Conservation (phyloP, 2,329 filamentous ascomycete species). For the Dactylellina cionopaga region DNA sequence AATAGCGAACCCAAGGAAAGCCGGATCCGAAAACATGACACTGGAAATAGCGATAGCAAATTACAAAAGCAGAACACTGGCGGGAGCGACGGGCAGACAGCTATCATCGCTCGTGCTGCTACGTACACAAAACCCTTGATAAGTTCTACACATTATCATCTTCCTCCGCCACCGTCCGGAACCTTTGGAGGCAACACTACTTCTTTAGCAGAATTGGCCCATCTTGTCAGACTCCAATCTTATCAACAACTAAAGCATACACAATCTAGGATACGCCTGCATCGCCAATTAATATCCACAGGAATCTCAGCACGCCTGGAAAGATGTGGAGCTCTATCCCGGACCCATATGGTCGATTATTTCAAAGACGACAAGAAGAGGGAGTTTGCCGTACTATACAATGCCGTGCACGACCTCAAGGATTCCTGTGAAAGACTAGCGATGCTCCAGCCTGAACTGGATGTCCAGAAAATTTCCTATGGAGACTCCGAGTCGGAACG, state of each 20-base stretch:
- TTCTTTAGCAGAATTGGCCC: slow-evolving; percentile 79
- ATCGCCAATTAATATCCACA: slow-evolving; percentile 78
- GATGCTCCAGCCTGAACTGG: slow-evolving; percentile 76
- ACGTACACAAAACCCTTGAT: slow-evolving; percentile 52
- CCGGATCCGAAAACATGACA: slow-evolving; percentile 51
- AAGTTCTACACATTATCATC: slow-evolving; percentile 41
- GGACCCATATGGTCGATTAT: slow-evolving; percentile 79
- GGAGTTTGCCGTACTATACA: slow-evolving; percentile 77
- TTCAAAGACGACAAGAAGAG: slow-evolving; percentile 83
- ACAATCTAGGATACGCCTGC: slow-evolving; percentile 76
- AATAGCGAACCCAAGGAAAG: slow-evolving; percentile 50
- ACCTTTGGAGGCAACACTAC: slow-evolving; percentile 72
- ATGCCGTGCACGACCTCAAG: slow-evolving; percentile 80
- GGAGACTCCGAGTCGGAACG: slow-evolving; percentile 56
- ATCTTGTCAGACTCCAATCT: slow-evolving; percentile 78
- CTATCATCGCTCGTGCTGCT: slow-evolving; percentile 42
- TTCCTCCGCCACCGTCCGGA: slow-evolving; percentile 56
- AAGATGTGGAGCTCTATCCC: slow-evolving; percentile 77
- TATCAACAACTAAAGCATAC: slow-evolving; percentile 84
- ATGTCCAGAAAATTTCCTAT: slow-evolving; percentile 62
- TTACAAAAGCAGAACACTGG: slow-evolving; percentile 48
- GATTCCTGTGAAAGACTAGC: slow-evolving; percentile 80
- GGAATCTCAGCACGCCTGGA: slow-evolving; percentile 78
- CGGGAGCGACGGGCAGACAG: slow-evolving; percentile 49
- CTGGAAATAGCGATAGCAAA: slow-evolving; percentile 49